Percentiles rank a stretch among this genome's conserved stretches.
Evolutionary conservation across 2,329 filamentous ascomycete genomes (phyloP).

Genomic region (Diplocarpon mali): DNA sequence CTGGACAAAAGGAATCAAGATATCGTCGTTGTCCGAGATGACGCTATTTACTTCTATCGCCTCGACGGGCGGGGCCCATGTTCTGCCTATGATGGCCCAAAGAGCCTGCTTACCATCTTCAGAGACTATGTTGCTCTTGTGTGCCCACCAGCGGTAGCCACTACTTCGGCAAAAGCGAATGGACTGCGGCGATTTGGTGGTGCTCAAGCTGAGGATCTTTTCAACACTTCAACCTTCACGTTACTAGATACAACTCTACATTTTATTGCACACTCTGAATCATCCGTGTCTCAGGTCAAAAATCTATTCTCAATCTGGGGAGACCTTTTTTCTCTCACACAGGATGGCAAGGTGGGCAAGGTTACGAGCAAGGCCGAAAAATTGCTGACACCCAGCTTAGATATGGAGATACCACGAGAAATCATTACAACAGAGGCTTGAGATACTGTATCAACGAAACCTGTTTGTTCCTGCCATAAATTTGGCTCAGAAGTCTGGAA

Average conservation of each 20-base stretch:
- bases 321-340: constrained; percentile 78
- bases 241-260: constrained; percentile 86
- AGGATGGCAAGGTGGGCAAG: constrained; percentile 71
- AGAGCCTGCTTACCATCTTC: constrained; percentile 69
- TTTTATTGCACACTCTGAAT: constrained; percentile 81
- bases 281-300: constrained; percentile 69
- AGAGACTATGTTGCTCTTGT: constrained; percentile 81
- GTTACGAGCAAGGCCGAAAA: constrained; percentile 1
- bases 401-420: constrained; percentile 86
- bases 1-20: constrained; percentile 70
- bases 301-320: constrained; percentile 81
- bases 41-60: constrained; percentile 91
- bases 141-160: constrained; percentile 51
- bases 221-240: constrained; percentile 80
- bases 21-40: constrained; percentile 83
- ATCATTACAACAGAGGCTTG: constrained; percentile 76
- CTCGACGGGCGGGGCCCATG: constrained; percentile 75
- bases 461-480: constrained; percentile 88
- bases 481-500: constrained; percentile 76
- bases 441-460: constrained; percentile 88
- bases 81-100: constrained; percentile 83
- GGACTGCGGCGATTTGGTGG: constrained; percentile 64
- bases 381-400: constrained; percentile 39
- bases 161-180: constrained; percentile 40
- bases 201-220: constrained; percentile 62